phyloP scores from a whole-genome alignment of 1,284 basidiomycete genomes.

The Papiliotrema terrestris region DNA sequence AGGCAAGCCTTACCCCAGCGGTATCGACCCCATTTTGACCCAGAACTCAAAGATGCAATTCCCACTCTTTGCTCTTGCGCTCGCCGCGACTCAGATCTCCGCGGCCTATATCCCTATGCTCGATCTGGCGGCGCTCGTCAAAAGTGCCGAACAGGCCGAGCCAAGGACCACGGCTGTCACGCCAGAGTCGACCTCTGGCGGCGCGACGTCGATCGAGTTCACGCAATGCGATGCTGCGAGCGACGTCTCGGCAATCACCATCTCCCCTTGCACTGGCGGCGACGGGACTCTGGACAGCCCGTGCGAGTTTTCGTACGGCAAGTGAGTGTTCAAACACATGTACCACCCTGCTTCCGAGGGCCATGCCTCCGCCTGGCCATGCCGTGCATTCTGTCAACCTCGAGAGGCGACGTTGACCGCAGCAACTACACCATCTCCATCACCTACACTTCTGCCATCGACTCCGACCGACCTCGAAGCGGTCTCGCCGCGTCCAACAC shows the following conservation, averaged over 20 bases:
- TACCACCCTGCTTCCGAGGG: background rate
- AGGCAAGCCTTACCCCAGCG: too few species aligned
- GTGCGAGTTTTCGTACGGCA: constrained; percentile 23
- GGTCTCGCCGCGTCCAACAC: constrained; percentile 20
- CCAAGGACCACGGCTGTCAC: too few species aligned
- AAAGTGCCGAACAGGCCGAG: too few species aligned
- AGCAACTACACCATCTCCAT: constrained; percentile 34
- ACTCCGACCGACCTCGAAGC: constrained; percentile 13
- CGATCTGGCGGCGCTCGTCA: too few species aligned
- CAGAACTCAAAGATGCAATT: too few species aligned
- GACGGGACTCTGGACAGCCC: constrained; percentile 20
- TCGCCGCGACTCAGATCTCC: too few species aligned
- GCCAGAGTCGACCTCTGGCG: background rate
- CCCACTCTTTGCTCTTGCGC: too few species aligned
- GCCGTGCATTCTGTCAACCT: too few species aligned
- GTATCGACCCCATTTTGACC: too few species aligned
- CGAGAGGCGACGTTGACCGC: background rate
- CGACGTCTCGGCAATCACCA: constrained; percentile 16
- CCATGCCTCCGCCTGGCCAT: background rate
- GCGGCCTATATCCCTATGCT: too few species aligned
- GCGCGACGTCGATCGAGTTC: constrained; percentile 1
- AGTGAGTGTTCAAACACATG: too few species aligned
- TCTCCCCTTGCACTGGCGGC: constrained; percentile 26
- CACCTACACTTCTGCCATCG: constrained; percentile 14
- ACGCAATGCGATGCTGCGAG: constrained; percentile 1